A percentile compares a stretch with the other conserved stretches of the same genome.
Evolutionary conservation across 2,329 filamentous ascomycete species (phyloP).

Genomic region (Aspergillus fijiensis): DNA sequence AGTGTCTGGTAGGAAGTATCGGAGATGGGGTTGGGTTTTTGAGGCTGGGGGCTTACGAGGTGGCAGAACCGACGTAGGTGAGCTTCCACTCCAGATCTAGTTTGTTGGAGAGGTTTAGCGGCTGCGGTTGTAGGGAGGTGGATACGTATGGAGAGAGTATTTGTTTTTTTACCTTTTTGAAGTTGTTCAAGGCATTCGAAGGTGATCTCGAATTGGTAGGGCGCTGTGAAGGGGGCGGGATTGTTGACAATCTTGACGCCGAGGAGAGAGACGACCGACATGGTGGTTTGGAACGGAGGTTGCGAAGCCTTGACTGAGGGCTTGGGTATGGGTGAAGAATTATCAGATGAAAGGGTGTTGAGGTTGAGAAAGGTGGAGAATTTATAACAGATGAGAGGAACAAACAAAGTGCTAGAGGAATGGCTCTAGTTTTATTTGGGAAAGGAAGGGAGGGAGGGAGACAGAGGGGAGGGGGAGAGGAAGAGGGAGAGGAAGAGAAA

Average conservation of each 20-base stretch:
- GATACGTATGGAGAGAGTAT: background rate
- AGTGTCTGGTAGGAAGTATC: background rate
- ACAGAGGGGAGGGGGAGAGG: background rate
- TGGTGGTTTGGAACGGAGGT: conserved; percentile 47
- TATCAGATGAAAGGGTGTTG: background rate
- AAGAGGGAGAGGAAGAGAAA: conserved; percentile 2
- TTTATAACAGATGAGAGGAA: background rate
- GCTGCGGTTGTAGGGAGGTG: background rate
- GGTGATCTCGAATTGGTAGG: conserved; percentile 97
- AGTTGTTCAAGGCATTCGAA: conserved; percentile 96
- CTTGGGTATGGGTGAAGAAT: background rate
- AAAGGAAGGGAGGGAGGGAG: background rate
- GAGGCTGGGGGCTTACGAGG: conserved; percentile 64
- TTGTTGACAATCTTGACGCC: conserved; percentile 97
- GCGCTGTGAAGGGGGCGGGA: conserved; percentile 86
- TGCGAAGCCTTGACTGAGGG: conserved; percentile 10
- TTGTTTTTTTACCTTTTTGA: conserved; percentile 70
- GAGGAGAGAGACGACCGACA: conserved; percentile 95
- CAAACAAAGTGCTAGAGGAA: background rate
- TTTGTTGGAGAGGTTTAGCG: conserved; percentile 21
- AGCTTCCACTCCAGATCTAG: conserved; percentile 98
- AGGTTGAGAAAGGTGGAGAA: background rate
- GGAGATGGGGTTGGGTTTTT: conserved; percentile 6
- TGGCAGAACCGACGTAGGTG: conserved; percentile 97
- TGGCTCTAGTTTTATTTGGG: conserved; percentile 1